A percentile compares a stretch with the other conserved stretches of the same genome.
phyloP scores from a whole-genome alignment of 305 asterid genomes.

The Fraxinus velutina region DNA sequence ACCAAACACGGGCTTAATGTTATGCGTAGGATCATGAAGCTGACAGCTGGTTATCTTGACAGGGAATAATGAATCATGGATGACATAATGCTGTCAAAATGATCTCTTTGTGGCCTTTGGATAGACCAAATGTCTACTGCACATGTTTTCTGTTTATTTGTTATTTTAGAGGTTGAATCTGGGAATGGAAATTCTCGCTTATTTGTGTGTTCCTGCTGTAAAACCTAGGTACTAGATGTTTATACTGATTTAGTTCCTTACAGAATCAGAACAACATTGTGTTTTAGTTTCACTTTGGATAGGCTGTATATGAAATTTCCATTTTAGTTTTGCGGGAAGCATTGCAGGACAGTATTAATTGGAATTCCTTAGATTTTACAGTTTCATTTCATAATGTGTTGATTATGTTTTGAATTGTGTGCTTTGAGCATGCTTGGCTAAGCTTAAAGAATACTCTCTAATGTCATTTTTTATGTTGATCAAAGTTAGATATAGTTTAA shows the following conservation, averaged over 20 bases:
- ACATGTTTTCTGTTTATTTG: constrained; percentile 34
- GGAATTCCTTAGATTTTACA: neutral
- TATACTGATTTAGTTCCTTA: constrained; percentile 49
- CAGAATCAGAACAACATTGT: constrained; percentile 35
- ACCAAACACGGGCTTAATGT: neutral
- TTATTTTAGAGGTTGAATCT: constrained; percentile 30
- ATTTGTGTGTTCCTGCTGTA: constrained; percentile 46
- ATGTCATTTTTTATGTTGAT: neutral
- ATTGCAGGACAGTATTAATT: neutral
- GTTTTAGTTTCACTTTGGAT: constrained; percentile 23
- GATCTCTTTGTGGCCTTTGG: constrained; percentile 17
- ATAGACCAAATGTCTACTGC: constrained; percentile 22
- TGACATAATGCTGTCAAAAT: constrained; percentile 20
- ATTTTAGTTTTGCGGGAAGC: constrained; percentile 24
- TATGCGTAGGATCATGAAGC: neutral
- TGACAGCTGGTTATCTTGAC: constrained; percentile 16
- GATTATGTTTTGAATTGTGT: neutral
- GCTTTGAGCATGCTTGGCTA: neutral
- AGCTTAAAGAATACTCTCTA: neutral
- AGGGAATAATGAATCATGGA: constrained; percentile 39
- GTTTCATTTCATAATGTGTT: neutral
- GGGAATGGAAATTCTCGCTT: constrained; percentile 38
- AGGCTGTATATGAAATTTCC: constrained; percentile 43
- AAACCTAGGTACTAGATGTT: constrained; percentile 58
- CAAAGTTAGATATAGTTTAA: neutral